These are phyloP conservation scores for Fusarium foetens DNA, from an alignment of 2,329 filamentous ascomycete genomes.

Conservation along the genomic window DNA sequence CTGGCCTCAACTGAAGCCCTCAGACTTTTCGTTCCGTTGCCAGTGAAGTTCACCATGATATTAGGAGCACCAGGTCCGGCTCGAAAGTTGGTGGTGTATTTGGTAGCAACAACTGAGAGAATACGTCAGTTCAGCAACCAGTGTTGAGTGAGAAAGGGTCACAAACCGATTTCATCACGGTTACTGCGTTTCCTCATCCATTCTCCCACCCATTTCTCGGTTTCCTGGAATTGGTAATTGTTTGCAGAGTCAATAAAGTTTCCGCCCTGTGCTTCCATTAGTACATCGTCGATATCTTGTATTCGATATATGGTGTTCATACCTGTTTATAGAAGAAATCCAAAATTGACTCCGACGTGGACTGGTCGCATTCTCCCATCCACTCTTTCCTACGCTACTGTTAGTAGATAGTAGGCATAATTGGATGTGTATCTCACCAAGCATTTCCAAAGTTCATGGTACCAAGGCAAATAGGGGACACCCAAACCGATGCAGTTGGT, in stretches of 20 bases:
- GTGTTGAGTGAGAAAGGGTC: not conserved
- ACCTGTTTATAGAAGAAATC: constrained; percentile 72
- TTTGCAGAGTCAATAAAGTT: constrained; percentile 80
- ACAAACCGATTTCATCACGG: constrained; percentile 70
- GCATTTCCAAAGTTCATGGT: constrained; percentile 72
- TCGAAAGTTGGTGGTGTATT: constrained; percentile 70
- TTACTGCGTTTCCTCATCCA: constrained; percentile 74
- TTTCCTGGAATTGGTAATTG: constrained; percentile 72
- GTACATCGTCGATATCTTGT: not conserved
- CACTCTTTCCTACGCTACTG: constrained; percentile 55
- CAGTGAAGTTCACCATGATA: constrained; percentile 63
- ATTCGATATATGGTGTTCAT: not conserved
- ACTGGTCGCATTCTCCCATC: constrained; percentile 74
- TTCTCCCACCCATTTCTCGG: constrained; percentile 74
- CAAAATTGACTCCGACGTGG: constrained; percentile 69
- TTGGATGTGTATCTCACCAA: constrained; percentile 49
- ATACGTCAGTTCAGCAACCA: not conserved
- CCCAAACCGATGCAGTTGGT: constrained; percentile 71
- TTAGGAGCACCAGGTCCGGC: constrained; percentile 53
- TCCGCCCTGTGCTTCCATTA: constrained; percentile 53
- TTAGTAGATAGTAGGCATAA: not conserved
- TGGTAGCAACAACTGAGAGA: constrained; percentile 72
- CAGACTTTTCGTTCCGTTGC: constrained; percentile 72
- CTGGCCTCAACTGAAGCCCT: constrained; percentile 65
- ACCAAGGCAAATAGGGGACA: constrained; percentile 74